Evolutionary conservation across 2,329 filamentous ascomycete genomes (phyloP).

Genomic region (Aureobasidium sp.): DNA sequence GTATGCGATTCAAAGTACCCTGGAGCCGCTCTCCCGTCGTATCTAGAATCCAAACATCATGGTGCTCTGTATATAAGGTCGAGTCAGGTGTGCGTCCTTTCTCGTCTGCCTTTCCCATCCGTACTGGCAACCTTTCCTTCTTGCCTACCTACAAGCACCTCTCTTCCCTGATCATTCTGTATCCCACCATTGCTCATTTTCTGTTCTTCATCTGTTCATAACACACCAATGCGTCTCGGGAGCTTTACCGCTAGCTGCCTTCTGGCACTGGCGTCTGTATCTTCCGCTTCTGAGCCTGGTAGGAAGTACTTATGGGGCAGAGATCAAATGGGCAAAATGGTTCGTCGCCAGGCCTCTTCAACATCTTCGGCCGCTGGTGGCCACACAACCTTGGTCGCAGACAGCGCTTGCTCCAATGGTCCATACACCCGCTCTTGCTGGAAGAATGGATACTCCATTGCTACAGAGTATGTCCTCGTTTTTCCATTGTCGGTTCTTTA

Average conservation of each 20-base stretch:
- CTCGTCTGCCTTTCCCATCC: background rate
- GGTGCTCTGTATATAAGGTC: background rate
- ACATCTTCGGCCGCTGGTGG: background rate
- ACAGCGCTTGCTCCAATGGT: slow-evolving; percentile 31
- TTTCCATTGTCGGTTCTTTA: accelerated
- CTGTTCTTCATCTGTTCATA: background rate
- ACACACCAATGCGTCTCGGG: slow-evolving; percentile 1
- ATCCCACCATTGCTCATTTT: background rate
- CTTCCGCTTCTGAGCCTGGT: background rate
- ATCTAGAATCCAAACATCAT: background rate
- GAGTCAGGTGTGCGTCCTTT: background rate
- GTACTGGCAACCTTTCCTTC: background rate
- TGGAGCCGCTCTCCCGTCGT: background rate
- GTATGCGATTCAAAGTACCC: background rate
- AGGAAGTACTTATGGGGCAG: slow-evolving; percentile 13
- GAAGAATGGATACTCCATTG: slow-evolving; percentile 34
- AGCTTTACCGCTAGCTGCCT: slow-evolving; percentile 8
- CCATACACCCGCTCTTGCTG: slow-evolving; percentile 34
- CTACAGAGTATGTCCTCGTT: slow-evolving; percentile 27
- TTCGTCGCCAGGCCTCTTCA: background rate
- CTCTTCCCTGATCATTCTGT: background rate
- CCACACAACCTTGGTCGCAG: slow-evolving; percentile 12
- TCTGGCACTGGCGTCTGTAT: slow-evolving; percentile 10
- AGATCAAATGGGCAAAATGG: slow-evolving; percentile 14
- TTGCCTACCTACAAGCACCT: background rate